phyloP scores from a whole-genome alignment of 306 rosid species.

The Quillaja saponaria region DNA sequence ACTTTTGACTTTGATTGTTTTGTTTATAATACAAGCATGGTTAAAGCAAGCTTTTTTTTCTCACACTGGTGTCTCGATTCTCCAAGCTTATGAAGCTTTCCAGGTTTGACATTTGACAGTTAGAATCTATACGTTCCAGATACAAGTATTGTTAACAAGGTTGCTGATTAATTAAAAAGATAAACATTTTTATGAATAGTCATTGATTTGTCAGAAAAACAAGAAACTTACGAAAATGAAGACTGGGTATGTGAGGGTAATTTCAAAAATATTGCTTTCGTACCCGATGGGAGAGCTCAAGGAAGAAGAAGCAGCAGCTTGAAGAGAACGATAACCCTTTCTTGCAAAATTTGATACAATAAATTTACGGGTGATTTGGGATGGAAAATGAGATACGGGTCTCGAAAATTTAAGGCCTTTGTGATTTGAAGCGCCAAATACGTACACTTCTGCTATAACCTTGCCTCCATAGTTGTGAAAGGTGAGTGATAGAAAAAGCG shows the following conservation, averaged over 20 bases:
- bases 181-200: background rate
- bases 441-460: conserved; percentile 8
- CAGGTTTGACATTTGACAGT: background rate
- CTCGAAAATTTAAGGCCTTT: conserved; percentile 3
- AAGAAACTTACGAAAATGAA: background rate
- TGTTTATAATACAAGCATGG: no score
- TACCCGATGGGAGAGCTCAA: conserved; percentile 31
- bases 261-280: background rate
- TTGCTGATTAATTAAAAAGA: no score
- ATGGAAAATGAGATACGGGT: conserved; percentile 20
- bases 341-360: conserved; percentile 1
- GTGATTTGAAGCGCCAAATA: conserved; percentile 13
- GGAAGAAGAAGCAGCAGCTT: conserved; percentile 21
- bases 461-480: conserved; percentile 31
- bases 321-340: conserved; percentile 14
- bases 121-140: background rate
- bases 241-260: background rate
- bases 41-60: no score
- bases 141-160: no score
- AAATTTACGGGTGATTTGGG: background rate
- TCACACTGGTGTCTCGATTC: no score
- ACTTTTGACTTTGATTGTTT: no score
- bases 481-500: background rate
- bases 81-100: background rate
- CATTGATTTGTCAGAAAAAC: background rate